Percentiles rank a stretch among this genome's conserved stretches.
Evolutionary conservation across 2,329 filamentous ascomycete genomes (phyloP).

Genomic region (Anisogramma anomala): DNA sequence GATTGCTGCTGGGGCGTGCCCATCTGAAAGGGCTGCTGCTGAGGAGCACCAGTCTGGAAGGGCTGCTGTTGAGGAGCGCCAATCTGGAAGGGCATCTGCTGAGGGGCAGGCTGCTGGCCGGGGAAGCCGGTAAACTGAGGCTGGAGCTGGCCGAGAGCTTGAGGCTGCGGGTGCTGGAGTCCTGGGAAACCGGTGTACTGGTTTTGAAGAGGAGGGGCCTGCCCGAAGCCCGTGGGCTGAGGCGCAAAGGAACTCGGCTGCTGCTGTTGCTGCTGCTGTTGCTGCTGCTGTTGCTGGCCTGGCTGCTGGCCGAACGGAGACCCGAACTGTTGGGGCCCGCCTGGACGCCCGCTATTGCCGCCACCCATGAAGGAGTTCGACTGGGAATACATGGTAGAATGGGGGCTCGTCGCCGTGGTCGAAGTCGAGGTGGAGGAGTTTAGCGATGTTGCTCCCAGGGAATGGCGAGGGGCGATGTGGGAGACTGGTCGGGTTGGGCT

Average conservation of each 20-base stretch:
- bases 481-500: neutral
- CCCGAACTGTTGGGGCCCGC: slow-evolving; percentile 45
- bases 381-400: slow-evolving; percentile 67
- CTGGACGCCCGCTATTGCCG: slow-evolving; percentile 61
- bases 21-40: slow-evolving; percentile 50
- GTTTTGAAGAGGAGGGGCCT: slow-evolving; percentile 37
- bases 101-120: slow-evolving; percentile 27
- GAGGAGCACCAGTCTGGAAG: slow-evolving; percentile 22
- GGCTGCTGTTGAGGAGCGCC: slow-evolving; percentile 40
- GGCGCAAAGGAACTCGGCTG: slow-evolving; percentile 45
- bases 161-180: slow-evolving; percentile 43
- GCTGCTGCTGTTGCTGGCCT: slow-evolving; percentile 33
- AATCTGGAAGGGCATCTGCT: slow-evolving; percentile 55
- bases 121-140: slow-evolving; percentile 59
- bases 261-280: slow-evolving; percentile 33
- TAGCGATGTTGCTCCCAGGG: neutral
- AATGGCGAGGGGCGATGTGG: too few species aligned
- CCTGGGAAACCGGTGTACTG: slow-evolving; percentile 51
- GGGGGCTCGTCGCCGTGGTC: neutral
- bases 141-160: slow-evolving; percentile 47
- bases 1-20: slow-evolving; percentile 45
- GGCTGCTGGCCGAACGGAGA: slow-evolving; percentile 32
- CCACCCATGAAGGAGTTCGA: slow-evolving; percentile 78
- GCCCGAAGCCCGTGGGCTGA: slow-evolving; percentile 50
- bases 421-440: neutral